A percentile compares a stretch with the other conserved stretches of the same genome.
Conservation (phyloP, 2,329 filamentous ascomycete genomes). For the Paraphaeosphaeria sporulosa region DNA sequence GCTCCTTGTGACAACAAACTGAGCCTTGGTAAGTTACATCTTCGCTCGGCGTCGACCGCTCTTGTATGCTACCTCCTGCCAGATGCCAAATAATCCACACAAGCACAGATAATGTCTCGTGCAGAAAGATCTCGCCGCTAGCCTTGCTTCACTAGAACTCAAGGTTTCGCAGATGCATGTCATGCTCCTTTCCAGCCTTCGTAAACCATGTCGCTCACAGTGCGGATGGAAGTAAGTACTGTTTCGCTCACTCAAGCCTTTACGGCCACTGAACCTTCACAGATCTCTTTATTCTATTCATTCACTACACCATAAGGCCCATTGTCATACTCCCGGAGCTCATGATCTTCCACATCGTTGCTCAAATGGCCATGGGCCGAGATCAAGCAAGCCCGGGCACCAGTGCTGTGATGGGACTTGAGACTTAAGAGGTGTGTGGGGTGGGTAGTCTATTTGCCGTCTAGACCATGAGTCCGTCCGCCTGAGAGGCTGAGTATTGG, state of each 20-base stretch:
- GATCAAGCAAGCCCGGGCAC: not conserved
- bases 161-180: not conserved
- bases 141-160: not conserved
- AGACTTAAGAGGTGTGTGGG: not conserved
- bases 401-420: not conserved
- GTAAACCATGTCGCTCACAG: not conserved
- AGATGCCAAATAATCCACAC: not conserved
- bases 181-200: not conserved
- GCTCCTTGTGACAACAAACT: not conserved
- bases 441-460: not conserved
- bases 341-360: slow-evolving; percentile 6
- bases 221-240: not conserved
- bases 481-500: slow-evolving; percentile 3
- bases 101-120: no score
- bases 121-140: not conserved
- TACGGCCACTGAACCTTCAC: not conserved
- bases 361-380: slow-evolving; percentile 1
- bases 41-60: not conserved
- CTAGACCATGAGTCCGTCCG: slow-evolving; percentile 1
- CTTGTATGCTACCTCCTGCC: not conserved
- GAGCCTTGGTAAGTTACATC: not conserved
- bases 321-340: not conserved
- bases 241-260: not conserved
- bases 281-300: not conserved
- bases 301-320: not conserved